Evolutionary conservation across 768 basidiomycete species (phyloP).

Genomic region (Pisolithus orientalis): DNA sequence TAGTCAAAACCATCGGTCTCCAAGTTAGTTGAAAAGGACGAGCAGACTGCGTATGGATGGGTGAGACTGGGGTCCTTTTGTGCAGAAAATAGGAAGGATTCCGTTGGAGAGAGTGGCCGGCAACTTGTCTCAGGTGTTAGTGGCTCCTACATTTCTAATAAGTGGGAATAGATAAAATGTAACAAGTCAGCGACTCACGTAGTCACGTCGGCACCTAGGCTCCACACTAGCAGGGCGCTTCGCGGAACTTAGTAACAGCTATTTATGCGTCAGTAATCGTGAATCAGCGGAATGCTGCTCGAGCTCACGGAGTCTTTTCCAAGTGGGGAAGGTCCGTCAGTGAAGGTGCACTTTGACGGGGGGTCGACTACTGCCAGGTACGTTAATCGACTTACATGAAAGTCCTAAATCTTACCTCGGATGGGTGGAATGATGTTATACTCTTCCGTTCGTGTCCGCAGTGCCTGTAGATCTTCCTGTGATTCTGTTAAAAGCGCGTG

Average conservation of each 20-base stretch:
- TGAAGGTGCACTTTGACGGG: constrained; percentile 34
- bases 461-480: constrained; percentile 63
- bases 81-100: constrained; percentile 24
- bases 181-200: constrained; percentile 25
- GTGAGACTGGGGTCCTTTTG: constrained; percentile 20
- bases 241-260: constrained; percentile 15
- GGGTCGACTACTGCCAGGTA: constrained; percentile 20
- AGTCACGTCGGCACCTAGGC: constrained; percentile 21
- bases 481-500: constrained; percentile 67
- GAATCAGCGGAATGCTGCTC: constrained; percentile 21
- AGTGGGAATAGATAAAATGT: constrained; percentile 2
- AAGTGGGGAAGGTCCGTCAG: constrained; percentile 39
- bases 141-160: constrained; percentile 31
- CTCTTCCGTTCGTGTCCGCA: constrained; percentile 76
- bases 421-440: constrained; percentile 46
- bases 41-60: constrained; percentile 20
- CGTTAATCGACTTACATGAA: background rate
- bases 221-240: constrained; percentile 33
- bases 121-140: constrained; percentile 40
- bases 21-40: constrained; percentile 25
- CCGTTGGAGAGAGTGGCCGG: constrained; percentile 37
- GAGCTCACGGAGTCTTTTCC: constrained; percentile 40
- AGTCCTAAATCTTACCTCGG: constrained; percentile 30
- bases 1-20: constrained; percentile 42
- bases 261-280: constrained; percentile 20